phyloP scores from a whole-genome alignment of 108 stramenopile species.

The Conticribra weissflogii region DNA sequence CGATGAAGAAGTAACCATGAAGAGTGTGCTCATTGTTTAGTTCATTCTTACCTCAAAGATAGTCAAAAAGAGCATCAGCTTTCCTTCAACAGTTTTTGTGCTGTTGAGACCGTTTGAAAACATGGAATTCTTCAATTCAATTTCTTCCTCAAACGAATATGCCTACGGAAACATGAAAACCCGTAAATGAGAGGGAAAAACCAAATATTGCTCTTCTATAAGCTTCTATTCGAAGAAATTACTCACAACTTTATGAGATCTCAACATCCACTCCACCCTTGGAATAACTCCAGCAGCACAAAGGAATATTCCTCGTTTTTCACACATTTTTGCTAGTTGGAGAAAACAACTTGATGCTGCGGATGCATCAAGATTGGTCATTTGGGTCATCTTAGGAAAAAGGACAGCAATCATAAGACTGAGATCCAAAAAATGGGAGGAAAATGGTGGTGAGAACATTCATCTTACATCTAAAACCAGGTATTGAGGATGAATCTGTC shows the following conservation, averaged over 20 bases:
- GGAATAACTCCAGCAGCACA: constrained; percentile 71
- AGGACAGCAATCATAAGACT: too few relatives aligned
- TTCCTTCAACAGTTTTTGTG: constrained; percentile 12
- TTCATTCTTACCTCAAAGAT: constrained; percentile 25
- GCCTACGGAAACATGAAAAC: constrained; percentile 36
- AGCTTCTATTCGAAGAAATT: not conserved
- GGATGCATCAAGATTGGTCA: constrained; percentile 76
- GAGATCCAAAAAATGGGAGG: too few relatives aligned
- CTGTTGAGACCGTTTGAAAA: constrained; percentile 12
- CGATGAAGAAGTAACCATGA: too few relatives aligned
- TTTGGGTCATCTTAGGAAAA: too few relatives aligned
- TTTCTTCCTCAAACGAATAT: constrained; percentile 57
- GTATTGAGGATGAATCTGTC: constrained; percentile 53
- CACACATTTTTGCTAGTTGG: constrained; percentile 74
- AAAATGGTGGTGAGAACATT: not conserved
- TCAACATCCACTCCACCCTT: constrained; percentile 86
- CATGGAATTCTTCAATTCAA: constrained; percentile 30
- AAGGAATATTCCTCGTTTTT: constrained; percentile 66
- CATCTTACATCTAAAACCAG: constrained; percentile 70
- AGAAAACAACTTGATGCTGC: constrained; percentile 79
- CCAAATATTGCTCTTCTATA: too few relatives aligned
- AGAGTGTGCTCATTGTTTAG: too few relatives aligned
- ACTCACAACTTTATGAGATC: constrained; percentile 62
- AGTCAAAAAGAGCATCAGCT: constrained; percentile 39
- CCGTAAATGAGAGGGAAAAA: too few relatives aligned